Conservation (phyloP, 2,329 filamentous ascomycete species). For the Hyphodiscus sp. region DNA sequence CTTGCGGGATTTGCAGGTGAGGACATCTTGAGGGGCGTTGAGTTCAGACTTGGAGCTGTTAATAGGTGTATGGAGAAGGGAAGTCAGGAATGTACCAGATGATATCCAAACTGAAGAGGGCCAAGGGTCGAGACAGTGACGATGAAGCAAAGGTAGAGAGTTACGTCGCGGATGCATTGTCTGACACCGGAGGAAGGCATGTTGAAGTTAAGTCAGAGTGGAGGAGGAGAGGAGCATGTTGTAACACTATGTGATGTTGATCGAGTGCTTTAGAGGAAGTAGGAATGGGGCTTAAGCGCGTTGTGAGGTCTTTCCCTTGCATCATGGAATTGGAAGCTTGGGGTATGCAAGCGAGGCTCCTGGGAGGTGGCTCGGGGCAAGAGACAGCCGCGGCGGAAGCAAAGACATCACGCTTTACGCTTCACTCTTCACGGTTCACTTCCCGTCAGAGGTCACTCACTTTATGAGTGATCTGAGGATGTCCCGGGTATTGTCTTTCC, state of each 20-base stretch:
- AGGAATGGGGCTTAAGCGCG: neutral
- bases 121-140: conserved; percentile 75
- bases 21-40: conserved; percentile 89
- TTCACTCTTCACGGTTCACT: no score
- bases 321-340: neutral
- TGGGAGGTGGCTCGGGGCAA: no score
- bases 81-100: conserved; percentile 54
- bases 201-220: neutral
- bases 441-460: no score
- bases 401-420: no score
- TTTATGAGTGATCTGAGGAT: no score
- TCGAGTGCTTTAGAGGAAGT: neutral
- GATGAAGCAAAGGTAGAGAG: conserved; percentile 70
- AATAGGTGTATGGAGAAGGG: conserved; percentile 5
- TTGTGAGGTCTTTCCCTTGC: neutral
- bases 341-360: neutral
- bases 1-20: conserved; percentile 69
- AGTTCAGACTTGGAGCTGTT: conserved; percentile 65
- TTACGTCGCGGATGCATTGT: conserved; percentile 40
- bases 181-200: conserved; percentile 28
- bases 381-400: no score
- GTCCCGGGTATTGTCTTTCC: no score
- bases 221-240: neutral
- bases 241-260: neutral
- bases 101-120: conserved; percentile 90